Percentiles rank a stretch among this genome's conserved stretches.
Evolutionary conservation across 345 rosid species (phyloP).

Genomic region (Aquilaria yunnanensis): DNA sequence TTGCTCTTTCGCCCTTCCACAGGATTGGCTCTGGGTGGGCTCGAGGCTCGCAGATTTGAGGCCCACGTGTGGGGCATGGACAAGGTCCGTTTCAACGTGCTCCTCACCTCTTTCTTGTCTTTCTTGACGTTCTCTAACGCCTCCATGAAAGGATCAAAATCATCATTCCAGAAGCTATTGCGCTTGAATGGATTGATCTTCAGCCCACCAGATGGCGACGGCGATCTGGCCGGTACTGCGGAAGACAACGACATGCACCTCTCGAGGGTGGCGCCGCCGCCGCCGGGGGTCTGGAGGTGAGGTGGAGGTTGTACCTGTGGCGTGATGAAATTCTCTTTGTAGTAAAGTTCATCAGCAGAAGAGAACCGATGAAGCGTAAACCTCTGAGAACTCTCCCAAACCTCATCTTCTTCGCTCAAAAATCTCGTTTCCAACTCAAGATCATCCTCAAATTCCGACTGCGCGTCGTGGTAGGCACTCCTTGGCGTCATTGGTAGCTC

Average conservation of each 20-base stretch:
- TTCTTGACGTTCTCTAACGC: constrained; percentile 42
- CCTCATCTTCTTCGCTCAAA: no score
- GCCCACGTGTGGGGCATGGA: constrained; percentile 18
- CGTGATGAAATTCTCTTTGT: constrained; percentile 37
- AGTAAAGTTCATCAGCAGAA: constrained; percentile 51
- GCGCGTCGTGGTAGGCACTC: constrained; percentile 1
- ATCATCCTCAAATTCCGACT: constrained; percentile 6
- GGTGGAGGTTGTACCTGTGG: constrained; percentile 42
- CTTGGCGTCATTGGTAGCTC: constrained; percentile 5
- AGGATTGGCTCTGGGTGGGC: not conserved
- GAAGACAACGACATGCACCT: constrained; percentile 11
- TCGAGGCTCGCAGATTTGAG: not conserved
- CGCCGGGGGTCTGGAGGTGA: constrained; percentile 5
- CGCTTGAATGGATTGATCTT: constrained; percentile 20
- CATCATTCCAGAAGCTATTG: constrained; percentile 42
- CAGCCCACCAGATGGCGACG: constrained; percentile 8
- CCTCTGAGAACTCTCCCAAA: not conserved
- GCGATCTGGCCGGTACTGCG: no score
- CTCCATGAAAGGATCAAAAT: constrained; percentile 51
- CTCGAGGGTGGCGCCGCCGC: not conserved
- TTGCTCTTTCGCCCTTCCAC: not conserved
- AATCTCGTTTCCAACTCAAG: constrained; percentile 34
- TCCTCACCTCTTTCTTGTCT: constrained; percentile 5
- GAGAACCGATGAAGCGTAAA: constrained; percentile 38
- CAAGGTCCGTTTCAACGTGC: constrained; percentile 15